Percentiles rank a stretch among this genome's conserved stretches.
Conservation (phyloP, 2,329 filamentous ascomycete species). For the Colletotrichum shisoi region DNA sequence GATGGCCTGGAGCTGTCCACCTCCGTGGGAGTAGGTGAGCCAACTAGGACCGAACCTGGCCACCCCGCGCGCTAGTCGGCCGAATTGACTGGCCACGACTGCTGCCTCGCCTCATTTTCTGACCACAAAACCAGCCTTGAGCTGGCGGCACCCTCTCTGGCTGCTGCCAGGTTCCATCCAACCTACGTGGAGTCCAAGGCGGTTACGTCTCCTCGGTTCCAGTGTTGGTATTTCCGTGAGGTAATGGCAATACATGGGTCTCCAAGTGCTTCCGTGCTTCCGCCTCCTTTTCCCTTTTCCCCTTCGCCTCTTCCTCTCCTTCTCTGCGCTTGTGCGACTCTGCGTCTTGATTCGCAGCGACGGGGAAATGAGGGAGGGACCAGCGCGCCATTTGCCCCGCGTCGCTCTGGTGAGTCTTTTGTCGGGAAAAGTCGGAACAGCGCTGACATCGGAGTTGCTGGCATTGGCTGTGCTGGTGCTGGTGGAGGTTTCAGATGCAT, state of each 20-base stretch:
- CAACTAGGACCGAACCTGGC: constrained; percentile 3
- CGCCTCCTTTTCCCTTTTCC: constrained; percentile 1
- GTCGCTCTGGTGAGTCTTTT: constrained; percentile 22
- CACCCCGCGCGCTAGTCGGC: not conserved
- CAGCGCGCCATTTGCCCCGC: constrained; percentile 19
- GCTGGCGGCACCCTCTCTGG: not conserved
- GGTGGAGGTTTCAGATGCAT: constrained; percentile 38
- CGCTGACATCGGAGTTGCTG: constrained; percentile 31
- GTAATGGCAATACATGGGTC: constrained; percentile 41
- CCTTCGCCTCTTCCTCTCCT: not conserved
- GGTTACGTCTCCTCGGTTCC: constrained; percentile 31
- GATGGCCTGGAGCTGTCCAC: not conserved
- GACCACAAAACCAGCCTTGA: constrained; percentile 5
- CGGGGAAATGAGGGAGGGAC: constrained; percentile 31
- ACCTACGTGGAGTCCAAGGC: constrained; percentile 1
- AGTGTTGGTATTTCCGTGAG: constrained; percentile 43
- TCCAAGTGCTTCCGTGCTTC: constrained; percentile 4
- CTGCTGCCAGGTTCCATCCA: constrained; percentile 28
- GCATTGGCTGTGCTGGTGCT: constrained; percentile 33
- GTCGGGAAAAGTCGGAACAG: constrained; percentile 37
- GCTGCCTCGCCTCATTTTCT: constrained; percentile 10
- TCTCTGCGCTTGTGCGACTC: constrained; percentile 6
- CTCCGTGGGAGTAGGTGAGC: not conserved
- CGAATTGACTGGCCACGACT: constrained; percentile 7
- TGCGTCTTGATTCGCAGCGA: constrained; percentile 17